Base-by-base conservation (phyloP, 371 early-diverging fungal genomes). In the Rhizopus stolonifer region DNA sequence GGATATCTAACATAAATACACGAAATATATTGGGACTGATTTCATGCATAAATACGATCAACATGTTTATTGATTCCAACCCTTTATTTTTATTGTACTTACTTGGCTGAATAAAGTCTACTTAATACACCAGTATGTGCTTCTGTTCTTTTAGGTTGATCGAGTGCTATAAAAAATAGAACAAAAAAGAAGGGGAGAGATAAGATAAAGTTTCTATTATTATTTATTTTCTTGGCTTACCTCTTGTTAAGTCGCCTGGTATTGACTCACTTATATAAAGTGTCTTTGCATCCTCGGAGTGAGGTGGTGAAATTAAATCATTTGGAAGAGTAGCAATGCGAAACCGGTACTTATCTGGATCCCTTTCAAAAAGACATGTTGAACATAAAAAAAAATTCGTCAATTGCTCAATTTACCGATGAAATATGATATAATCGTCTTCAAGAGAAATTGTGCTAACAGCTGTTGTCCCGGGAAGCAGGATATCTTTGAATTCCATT, bases 341-440 rank as follows among this genome's bases (percentile, higher is more conserved):
- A 34, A 73, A 77, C 40, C 68, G 44, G 49, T 67, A 69, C n/a
- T 21, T 24, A 55, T 77, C 77, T 9, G 77, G 77, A 47, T 71
- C 68, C 34, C 77, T 77, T 40, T 5, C 5, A 36, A 48, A 31
- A 4, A 29, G 31, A 29, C 10, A 29, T 29, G 10, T 29, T 10
- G 10, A 29, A 29, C 11, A 34, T 19, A 46, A 48, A 29, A 19
- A 8, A 26, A 2, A 43, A 32, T 11, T 44, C 33, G 11, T 26
- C 43, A 5, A 7, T 23, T 11, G 2, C 11, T 15, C 7, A 4
- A 46, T 29, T 49, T 67, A 70, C 74, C 77, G 61, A 29, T 71
- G 54, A 55, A 60, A 71, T 4, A 77, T 21, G 8, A 77, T 59
- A 2, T 58, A 55, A 31, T 66, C 53, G 4, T 61, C 31, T 47